Evolutionary conservation across 2,329 filamentous ascomycete genomes (phyloP), one percentile per base, ranked within the genome.

Genomic region (Blastomyces emzantsi): DNA sequence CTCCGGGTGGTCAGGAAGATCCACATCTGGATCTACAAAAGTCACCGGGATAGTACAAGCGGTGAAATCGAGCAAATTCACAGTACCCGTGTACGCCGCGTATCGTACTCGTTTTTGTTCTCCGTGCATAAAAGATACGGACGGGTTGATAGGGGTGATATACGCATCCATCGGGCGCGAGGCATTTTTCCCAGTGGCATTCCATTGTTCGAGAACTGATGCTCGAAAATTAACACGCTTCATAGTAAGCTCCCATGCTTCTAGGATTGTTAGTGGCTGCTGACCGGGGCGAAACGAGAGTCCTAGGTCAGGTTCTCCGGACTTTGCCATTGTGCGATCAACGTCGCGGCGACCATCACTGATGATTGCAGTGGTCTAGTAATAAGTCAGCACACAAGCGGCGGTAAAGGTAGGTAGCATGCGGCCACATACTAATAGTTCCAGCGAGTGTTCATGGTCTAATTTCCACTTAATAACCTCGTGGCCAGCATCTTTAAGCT

Each of bases 21-120:
- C 81, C 8, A 73, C 66, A 0, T 69, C 66, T 65, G 74, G 70
- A 9, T 61, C 45, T 45, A 61, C 60, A 15, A 54, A 52, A 36
- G 60, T 52, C 43, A 79, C 80, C 0, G 85, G 85, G 17, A 87
- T 72, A 0, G 82, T 79, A 2, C 85, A 71, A 0, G 84, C 80
- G 0, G 83, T 77, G 66, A 87, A 87, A 68, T 88, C 85, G 0
- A 87, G 74, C 11, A 87, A 73, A 67, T 87, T 86, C 79, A 83
- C 85, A 5, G 85, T 76, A 68, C 85, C 85, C 0, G 83, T 86
- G 66, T 86, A 86, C 3, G 85, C 84, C 45, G 71, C 25, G n/a
- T 57, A 61, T 36, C 57, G 55, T 36, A 36, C 33, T 19, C 45
- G 56, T 36, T 62, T 61, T 43, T 57, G 36, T 25, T 55, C 45